These are phyloP conservation scores for Albizia julibrissin DNA, from an alignment of 306 rosid genomes.

Conservation along the genomic window DNA sequence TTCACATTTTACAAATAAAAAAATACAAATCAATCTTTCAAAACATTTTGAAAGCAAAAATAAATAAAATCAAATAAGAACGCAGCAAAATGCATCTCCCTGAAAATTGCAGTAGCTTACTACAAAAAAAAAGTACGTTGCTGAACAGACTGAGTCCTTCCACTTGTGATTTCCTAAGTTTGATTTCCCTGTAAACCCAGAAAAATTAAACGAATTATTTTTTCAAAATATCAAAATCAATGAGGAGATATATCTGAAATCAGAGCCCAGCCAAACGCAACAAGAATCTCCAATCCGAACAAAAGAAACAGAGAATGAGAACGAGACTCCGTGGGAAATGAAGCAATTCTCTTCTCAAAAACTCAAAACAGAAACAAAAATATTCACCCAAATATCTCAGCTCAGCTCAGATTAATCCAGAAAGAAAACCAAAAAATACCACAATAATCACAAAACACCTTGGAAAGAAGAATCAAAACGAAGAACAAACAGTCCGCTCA, in stretches of 20 bases:
- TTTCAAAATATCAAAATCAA: not conserved
- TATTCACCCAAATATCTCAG: constrained; percentile 14
- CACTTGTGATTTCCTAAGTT: constrained; percentile 5
- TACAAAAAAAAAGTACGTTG: not conserved
- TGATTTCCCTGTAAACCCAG: not conserved
- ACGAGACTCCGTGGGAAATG: constrained; percentile 9
- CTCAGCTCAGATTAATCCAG: constrained; percentile 34
- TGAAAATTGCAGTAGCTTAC: constrained; percentile 2
- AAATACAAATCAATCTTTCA: not conserved
- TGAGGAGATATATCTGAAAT: constrained; percentile 16
- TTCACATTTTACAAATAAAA: constrained; percentile 8
- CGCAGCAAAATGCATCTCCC: constrained; percentile 1
- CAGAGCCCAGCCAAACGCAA: not conserved
- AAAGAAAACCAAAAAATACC: not conserved
- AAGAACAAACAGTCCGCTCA: not conserved
- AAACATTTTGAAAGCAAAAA: not conserved
- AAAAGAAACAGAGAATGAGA: constrained; percentile 23
- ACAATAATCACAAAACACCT: not conserved
- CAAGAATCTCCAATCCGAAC: constrained; percentile 13
- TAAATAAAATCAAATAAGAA: not conserved
- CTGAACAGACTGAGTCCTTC: not conserved
- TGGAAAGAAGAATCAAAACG: constrained; percentile 10
- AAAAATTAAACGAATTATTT: not conserved
- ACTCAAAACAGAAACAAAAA: not conserved
- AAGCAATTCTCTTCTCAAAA: constrained; percentile 19